Evolutionary conservation across 352 stramenopile genomes (phyloP), one percentile per base, ranked within the genome.

Genomic region (Phytopythium delawarense): DNA sequence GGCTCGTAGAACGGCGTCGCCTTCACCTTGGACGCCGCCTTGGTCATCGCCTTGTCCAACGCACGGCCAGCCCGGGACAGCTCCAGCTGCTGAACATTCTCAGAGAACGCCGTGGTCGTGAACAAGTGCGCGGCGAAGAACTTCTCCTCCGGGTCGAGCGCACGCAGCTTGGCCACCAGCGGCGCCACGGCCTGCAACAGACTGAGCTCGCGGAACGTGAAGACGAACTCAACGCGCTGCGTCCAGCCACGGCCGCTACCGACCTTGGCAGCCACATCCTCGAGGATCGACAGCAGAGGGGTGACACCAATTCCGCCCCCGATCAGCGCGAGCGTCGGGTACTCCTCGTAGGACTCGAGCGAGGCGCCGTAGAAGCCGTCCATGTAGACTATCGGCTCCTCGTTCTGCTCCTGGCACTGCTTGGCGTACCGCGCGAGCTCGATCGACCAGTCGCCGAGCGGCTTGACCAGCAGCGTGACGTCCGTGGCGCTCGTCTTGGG

Each of bases 291-390:
- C 30, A 84, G 46, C 30, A 84, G 56, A 6, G 77, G 75, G 1
- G 77, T 82, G 25, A 77, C 71, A 11, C 75, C 77, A 35, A 87
- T 81, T 7, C 77, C 75, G 37, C 75, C 75, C 0, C 65, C 67
- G 23, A 84, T 64, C 30, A 86, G 64, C n/a, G 69, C 75, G 8
- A 87, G 62, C 28, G 70, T 80, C 37, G 67, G 50, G 53, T 84
- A 84, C 34, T 84, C 68, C 46, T 81, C 63, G 37, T 81, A 82
- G 58, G 78, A 49, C 50, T 81, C 71, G 5, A 81, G 53, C 23
- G 76, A 84, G 13, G 72, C 64, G 7, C 71, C 73, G 50, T 84
- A 87, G 58, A 79, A 84, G 7, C 71, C 78, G 48, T 87, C 78
- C 70, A 87, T 74, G 62, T 79, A 85, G 49, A 87, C 67, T 5